A percentile compares a stretch with the other conserved stretches of the same genome.
Conservation (phyloP, 169 alveolate species). For the Plasmodium vinckei region DNA sequence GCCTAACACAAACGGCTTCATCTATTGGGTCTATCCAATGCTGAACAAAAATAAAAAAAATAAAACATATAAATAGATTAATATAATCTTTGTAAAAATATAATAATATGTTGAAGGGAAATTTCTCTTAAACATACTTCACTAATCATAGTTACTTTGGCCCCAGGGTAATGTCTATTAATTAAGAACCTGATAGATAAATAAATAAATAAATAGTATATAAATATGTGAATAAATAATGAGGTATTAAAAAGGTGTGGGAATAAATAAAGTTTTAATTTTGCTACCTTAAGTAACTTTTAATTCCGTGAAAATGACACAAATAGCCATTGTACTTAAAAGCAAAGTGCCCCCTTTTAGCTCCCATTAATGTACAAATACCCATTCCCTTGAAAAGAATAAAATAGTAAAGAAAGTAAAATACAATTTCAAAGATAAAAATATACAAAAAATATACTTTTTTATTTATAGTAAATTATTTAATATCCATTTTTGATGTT, state of each 20-base stretch:
- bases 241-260: neutral
- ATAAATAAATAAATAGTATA: neutral
- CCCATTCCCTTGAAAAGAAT: conserved; percentile 72
- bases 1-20: conserved; percentile 51
- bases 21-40: conserved; percentile 76
- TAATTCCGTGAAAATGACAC: conserved; percentile 56
- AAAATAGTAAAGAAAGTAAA: conserved; percentile 4
- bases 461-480: neutral
- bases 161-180: conserved; percentile 71
- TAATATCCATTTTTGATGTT: neutral
- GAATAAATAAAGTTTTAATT: neutral
- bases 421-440: neutral
- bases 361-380: conserved; percentile 78
- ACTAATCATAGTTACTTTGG: conserved; percentile 66
- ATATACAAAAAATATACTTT: neutral
- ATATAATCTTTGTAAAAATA: neutral
- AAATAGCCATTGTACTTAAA: conserved; percentile 79
- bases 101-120: neutral
- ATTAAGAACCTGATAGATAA: conserved; percentile 25
- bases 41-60: conserved; percentile 15
- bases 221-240: neutral
- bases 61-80: neutral
- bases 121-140: conserved; percentile 17
- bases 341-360: conserved; percentile 79
- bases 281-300: conserved; percentile 49